phyloP scores from a whole-genome alignment of 1,284 basidiomycete genomes.

The Leccinum variabile region DNA sequence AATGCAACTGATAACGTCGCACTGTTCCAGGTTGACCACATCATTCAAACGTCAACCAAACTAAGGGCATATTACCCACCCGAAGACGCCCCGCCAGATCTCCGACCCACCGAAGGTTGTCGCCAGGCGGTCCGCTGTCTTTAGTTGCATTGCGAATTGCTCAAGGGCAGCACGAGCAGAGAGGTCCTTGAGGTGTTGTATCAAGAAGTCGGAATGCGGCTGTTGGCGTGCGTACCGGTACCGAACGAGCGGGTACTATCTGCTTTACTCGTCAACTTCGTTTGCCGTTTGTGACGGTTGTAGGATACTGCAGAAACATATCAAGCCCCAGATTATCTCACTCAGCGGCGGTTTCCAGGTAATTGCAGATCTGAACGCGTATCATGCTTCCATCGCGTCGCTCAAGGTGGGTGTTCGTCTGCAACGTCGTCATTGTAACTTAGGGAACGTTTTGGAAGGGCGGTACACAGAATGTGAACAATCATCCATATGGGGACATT shows the following conservation, averaged over 20 bases:
- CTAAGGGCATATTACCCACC: conserved; percentile 90
- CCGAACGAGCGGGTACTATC: background rate
- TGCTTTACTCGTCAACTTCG: background rate
- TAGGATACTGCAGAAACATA: conserved; percentile 93
- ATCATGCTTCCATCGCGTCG: conserved; percentile 84
- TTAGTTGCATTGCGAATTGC: conserved; percentile 84
- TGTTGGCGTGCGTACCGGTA: conserved; percentile 68
- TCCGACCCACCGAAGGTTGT: conserved; percentile 86
- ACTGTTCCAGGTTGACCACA: conserved; percentile 81
- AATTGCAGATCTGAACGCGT: conserved; percentile 94
- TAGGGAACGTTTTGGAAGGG: background rate
- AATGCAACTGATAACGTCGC: conserved; percentile 12
- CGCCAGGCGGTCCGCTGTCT: conserved; percentile 84
- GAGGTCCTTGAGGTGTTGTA: conserved; percentile 98
- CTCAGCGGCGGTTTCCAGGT: conserved; percentile 92
- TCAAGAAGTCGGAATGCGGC: conserved; percentile 91
- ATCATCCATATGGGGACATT: no score
- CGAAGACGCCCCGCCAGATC: conserved; percentile 71
- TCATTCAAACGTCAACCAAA: conserved; percentile 80
- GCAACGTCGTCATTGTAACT: background rate
- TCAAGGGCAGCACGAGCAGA: conserved; percentile 92
- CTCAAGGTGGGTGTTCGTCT: conserved; percentile 55
- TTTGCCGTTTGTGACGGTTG: background rate
- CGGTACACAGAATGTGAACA: no score
- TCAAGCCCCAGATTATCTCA: conserved; percentile 96